Evolutionary conservation across 805 yeast genomes (phyloP).

Genomic region (Cyberlindnera meyerae): DNA sequence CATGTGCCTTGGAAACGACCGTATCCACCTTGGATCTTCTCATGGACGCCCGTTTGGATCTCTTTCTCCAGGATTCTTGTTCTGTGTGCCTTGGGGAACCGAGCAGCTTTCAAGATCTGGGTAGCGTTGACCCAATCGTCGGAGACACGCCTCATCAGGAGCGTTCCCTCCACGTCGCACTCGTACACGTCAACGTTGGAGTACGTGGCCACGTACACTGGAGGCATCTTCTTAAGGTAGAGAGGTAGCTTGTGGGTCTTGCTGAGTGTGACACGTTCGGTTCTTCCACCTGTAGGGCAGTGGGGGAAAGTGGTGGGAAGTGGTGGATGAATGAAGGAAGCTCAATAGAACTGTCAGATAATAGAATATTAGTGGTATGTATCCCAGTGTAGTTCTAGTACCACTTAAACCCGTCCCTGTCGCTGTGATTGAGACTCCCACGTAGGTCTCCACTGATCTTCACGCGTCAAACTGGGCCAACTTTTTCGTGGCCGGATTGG

Average conservation of each 20-base stretch:
- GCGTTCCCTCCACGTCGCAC: slow-evolving; percentile 23
- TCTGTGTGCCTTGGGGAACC: slow-evolving; percentile 73
- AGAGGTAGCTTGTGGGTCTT: not conserved
- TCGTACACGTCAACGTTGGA: slow-evolving; percentile 28
- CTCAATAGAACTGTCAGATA: too few species aligned
- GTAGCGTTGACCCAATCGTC: slow-evolving; percentile 96
- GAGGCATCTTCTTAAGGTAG: slow-evolving; percentile 1
- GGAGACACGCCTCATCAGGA: slow-evolving; percentile 74
- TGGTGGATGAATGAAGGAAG: too few species aligned
- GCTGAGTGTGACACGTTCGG: too few species aligned
- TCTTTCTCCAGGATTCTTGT: slow-evolving; percentile 73
- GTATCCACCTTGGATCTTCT: slow-evolving; percentile 81
- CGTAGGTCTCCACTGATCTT: too few species aligned
- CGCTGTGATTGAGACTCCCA: too few species aligned
- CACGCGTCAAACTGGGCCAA: too few species aligned
- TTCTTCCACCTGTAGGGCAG: too few species aligned
- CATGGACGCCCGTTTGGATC: slow-evolving; percentile 62
- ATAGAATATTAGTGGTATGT: too few species aligned
- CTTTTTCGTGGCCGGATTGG: too few species aligned
- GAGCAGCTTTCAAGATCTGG: slow-evolving; percentile 73
- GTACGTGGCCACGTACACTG: slow-evolving; percentile 25
- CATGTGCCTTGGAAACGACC: slow-evolving; percentile 85
- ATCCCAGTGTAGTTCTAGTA: too few species aligned
- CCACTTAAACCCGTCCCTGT: too few species aligned
- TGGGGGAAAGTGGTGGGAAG: too few species aligned